These are phyloP conservation scores for Quercus tomentella DNA, from an alignment of 331 rosid genomes.

Conservation along the genomic window DNA sequence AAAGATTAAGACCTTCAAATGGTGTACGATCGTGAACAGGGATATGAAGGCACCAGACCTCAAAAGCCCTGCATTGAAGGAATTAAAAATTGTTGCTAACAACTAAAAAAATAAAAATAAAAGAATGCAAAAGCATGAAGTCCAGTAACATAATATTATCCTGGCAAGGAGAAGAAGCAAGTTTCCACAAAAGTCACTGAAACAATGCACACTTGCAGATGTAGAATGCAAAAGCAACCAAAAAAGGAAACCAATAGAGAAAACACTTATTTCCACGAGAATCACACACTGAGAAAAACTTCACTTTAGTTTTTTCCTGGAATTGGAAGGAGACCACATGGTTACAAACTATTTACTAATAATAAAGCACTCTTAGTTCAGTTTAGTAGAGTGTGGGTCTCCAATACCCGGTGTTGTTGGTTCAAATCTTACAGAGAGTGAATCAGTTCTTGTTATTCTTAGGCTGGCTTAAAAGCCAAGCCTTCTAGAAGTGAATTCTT, in stretches of 20 bases:
- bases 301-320: too few species aligned
- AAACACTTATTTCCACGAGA: too few species aligned
- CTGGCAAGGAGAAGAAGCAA: slow-evolving; percentile 12
- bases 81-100: not conserved
- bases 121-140: slow-evolving; percentile 3
- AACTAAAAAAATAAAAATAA: not conserved
- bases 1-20: slow-evolving; percentile 66
- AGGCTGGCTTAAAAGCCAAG: not conserved
- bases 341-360: too few species aligned
- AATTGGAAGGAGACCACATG: too few species aligned
- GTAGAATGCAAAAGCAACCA: not conserved
- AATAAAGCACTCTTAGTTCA: too few species aligned
- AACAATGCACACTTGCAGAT: not conserved
- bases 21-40: slow-evolving; percentile 80
- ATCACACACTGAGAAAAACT: too few species aligned
- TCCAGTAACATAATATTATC: slow-evolving; percentile 5
- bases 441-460: too few species aligned
- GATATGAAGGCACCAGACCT: slow-evolving; percentile 87
- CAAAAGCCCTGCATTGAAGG: slow-evolving; percentile 64
- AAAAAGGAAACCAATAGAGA: not conserved
- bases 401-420: too few species aligned
- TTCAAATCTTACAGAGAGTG: too few species aligned
- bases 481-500: not conserved
- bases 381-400: too few species aligned
- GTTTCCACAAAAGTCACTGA: not conserved